Evolutionary conservation across 2,329 filamentous ascomycete species (phyloP), one percentile per base, ranked within the genome.

Genomic region (Dryadomyces sulphureus): DNA sequence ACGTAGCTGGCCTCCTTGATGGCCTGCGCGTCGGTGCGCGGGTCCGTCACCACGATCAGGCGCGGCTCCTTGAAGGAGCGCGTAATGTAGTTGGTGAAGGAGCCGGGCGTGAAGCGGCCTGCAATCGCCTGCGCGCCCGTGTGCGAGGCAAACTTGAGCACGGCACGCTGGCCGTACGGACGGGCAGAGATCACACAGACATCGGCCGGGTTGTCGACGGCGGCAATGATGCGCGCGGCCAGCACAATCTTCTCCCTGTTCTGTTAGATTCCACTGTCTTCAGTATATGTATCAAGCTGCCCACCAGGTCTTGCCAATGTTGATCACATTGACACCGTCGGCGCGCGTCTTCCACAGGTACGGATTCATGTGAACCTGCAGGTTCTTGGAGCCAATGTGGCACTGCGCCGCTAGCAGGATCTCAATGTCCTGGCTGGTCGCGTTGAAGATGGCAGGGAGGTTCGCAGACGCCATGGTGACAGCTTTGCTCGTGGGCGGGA

Each of bases 31-130:
- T 98, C 92, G 76, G 93, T 98, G 73, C 93, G 90, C 62, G 92
- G 92, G 71, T 98, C 92, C 73, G 92, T 98, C 64, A 98, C 92
- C 68, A 98, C 81, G 72, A 98, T 96, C 65, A 98, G 79, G 70
- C 93, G 93, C 66, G 92, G 92, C 79, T 98, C 92, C 83, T 95
- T 95, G 88, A 98, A 98, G 56, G 92, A 96, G 65, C 92, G 90
- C 71, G 93, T 98, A 84, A 98, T 98, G 84, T 98, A 98, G 82
- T 98, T 98, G 79, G 92, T 98, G 84, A 98, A 98, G 72, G 90
- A 94, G 85, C 92, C 92, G 68, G 92, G 92, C 66, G 92, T 98
- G 84, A 98, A 98, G 69, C 92, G 92, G 75, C 92, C 92, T 63
- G 92, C 93, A 65, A 98, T 98, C 69, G 92, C 85, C 63, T 88